These are phyloP conservation scores for Phialophora verrucosa DNA, from an alignment of 2,329 filamentous ascomycete genomes.

Conservation along the genomic window DNA sequence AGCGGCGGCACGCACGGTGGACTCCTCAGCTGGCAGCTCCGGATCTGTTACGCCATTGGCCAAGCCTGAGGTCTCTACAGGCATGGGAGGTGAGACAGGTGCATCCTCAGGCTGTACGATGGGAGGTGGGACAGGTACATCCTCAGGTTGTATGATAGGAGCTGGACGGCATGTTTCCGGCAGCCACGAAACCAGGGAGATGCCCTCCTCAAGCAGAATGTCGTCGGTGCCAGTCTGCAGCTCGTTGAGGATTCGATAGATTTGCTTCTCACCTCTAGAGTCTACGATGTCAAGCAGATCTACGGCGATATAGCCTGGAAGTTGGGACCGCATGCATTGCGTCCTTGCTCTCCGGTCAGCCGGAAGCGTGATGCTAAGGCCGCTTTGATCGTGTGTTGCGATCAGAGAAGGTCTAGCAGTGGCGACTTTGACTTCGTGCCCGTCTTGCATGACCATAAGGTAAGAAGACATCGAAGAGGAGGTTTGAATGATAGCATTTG, in stretches of 20 bases:
- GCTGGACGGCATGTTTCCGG: conserved; percentile 26
- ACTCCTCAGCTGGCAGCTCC: conserved; percentile 3
- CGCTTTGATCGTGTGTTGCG: conserved; percentile 9
- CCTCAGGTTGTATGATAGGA: neutral
- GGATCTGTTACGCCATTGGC: conserved; percentile 9
- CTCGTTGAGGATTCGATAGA: conserved; percentile 34
- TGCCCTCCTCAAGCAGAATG: conserved; percentile 28
- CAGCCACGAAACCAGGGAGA: conserved; percentile 29
- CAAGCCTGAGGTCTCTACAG: conserved; percentile 16
- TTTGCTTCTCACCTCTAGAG: conserved; percentile 29
- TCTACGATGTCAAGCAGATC: conserved; percentile 25
- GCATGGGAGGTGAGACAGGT: conserved; percentile 12
- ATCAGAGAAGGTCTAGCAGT: conserved; percentile 21
- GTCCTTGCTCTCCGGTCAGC: conserved; percentile 3
- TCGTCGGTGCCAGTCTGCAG: conserved; percentile 28
- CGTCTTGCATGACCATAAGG: conserved; percentile 21
- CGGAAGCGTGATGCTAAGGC: conserved; percentile 27
- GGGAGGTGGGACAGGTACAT: conserved; percentile 13
- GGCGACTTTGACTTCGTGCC: conserved; percentile 11
- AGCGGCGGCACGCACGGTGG: neutral
- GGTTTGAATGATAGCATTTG: conserved; percentile 18
- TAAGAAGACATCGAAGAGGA: conserved; percentile 27
- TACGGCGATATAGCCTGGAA: conserved; percentile 27
- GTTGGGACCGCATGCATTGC: conserved; percentile 24
- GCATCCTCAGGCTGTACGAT: neutral